Percentiles rank a stretch among this genome's conserved stretches.
phyloP scores from a whole-genome alignment of 805 yeast genomes.

The Tetrapisispora fleetii region DNA sequence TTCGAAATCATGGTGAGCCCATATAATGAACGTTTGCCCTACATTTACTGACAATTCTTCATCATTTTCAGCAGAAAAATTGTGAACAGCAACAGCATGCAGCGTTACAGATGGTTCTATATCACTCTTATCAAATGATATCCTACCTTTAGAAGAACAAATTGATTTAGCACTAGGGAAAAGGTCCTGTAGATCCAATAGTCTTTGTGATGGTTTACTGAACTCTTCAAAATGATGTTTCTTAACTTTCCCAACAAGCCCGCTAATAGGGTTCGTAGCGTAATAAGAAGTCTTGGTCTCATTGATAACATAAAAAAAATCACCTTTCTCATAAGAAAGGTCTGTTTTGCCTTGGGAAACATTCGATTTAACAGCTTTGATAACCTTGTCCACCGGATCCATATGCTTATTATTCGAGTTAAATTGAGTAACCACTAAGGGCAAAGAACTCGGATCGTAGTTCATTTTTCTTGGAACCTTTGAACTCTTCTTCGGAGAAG shows the following conservation, averaged over 20 bases:
- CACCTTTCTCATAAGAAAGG: conserved; percentile 68
- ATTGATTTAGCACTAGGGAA: conserved; percentile 1
- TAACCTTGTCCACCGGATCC: conserved; percentile 59
- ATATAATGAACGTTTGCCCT: conserved; percentile 82
- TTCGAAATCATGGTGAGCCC: conserved; percentile 92
- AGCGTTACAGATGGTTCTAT: conserved; percentile 32
- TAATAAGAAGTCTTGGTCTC: conserved; percentile 69
- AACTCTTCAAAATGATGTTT: conserved; percentile 74
- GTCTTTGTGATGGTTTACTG: conserved; percentile 41
- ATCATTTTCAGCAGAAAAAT: conserved; percentile 60
- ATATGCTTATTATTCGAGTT: conserved; percentile 3
- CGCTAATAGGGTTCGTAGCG: conserved; percentile 77
- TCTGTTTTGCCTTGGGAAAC: conserved; percentile 73
- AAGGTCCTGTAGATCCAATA: background rate
- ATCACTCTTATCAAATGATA: background rate
- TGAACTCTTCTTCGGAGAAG: background rate
- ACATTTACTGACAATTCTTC: conserved; percentile 80
- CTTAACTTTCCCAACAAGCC: conserved; percentile 79
- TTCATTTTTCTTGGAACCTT: background rate
- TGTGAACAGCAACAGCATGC: conserved; percentile 78
- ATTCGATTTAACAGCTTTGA: conserved; percentile 72
- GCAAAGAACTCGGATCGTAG: background rate
- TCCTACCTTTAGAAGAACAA: conserved; percentile 1
- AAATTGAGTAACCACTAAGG: background rate
- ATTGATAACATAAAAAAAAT: conserved; percentile 74